phyloP scores from a whole-genome alignment of 345 rosid species.

The Abelmoschus esculentus region DNA sequence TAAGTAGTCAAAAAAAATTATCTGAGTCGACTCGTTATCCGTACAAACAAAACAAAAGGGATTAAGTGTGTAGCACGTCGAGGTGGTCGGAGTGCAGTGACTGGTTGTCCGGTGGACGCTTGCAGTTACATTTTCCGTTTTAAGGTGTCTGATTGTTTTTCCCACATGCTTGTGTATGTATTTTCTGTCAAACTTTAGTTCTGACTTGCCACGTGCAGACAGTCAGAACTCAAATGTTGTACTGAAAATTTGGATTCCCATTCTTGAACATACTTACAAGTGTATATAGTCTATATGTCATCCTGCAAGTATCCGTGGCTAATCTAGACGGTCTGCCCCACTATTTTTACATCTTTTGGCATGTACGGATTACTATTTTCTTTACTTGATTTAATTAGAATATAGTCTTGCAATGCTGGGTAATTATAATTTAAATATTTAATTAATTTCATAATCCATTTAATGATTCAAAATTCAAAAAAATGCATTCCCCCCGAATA shows the following conservation, averaged over 20 bases:
- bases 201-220: background rate
- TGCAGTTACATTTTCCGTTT: background rate
- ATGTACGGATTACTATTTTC: no score
- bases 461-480: background rate
- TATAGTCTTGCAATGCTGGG: no score
- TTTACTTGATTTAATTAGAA: no score
- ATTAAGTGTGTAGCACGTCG: background rate
- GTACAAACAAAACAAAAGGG: background rate
- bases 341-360: no score
- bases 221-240: background rate
- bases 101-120: background rate
- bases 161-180: background rate
- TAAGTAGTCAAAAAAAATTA: no score
- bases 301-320: no score
- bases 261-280: background rate
- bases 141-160: background rate
- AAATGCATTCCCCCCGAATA: no score
- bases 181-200: background rate
- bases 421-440: no score
- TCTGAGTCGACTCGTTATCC: background rate
- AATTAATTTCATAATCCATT: no score
- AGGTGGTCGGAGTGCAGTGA: background rate
- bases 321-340: no score
- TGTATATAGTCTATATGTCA: background rate
- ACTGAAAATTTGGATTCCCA: background rate